Evolutionary conservation across 768 basidiomycete genomes (phyloP), one percentile per base, ranked within the genome.

Genomic region (Trametes elegans): DNA sequence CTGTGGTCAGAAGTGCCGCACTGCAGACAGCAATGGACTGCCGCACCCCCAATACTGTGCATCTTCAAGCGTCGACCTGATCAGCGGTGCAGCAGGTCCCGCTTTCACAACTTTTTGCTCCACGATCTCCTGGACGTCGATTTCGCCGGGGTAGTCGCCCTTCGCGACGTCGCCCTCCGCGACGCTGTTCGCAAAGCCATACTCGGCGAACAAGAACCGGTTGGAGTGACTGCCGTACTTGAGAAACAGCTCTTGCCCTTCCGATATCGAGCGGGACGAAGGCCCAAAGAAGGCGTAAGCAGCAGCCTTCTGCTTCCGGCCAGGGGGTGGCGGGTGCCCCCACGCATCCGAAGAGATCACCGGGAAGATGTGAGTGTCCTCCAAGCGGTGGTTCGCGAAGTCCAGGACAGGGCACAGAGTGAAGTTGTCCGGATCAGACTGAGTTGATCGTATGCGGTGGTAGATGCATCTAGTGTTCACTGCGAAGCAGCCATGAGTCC

Each of bases 381-480:
- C 46, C 35, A 73, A 59, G 2, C 75, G 73, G 61, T 97, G 94
- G 62, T 97, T 97, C 13, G 91, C 91, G 58, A 98, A 87, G 72
- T 98, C 96, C 48, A 97, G 75, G 29, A 97, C 76, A 8, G 96
- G 96, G 57, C 90, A 90, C 54, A 98, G 76, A 0, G 93, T 90
- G 55, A 94, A 71, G 65, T 96, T 94, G 67, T 93, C 82, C 26
- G 81, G 76, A 62, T 85, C 76, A 10, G 78, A 75, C 44, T 70
- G 74, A 16, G 70, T 65, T 26, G 71, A 63, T 59, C 74, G 79
- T 38, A 85, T 69, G 56, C 80, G 84, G 66, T 84, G 81, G 68
- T 83, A 93, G 19, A 98, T 82, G 67, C 89, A 93, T 43, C 96
- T 84, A 5, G 95, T 98, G 68, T 98, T 98, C 53, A 97, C 93